Evolutionary conservation across 495 filamentous ascomycete species (phyloP).

Genomic region (Aspergillus egyptiacus): DNA sequence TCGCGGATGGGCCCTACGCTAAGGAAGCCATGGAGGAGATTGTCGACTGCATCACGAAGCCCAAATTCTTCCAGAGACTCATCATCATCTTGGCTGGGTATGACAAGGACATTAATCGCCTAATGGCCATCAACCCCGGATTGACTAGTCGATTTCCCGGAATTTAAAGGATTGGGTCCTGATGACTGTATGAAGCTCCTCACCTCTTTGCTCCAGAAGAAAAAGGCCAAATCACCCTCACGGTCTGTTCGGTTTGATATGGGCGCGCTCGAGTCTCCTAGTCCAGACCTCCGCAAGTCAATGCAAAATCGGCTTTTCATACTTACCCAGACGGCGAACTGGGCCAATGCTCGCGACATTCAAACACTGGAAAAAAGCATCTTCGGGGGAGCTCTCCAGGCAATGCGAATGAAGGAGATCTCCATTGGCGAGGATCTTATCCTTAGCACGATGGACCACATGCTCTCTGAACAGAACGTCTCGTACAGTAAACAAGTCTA

Average conservation of each 20-base stretch:
- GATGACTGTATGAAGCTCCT: constrained; percentile 40
- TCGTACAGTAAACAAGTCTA: background rate
- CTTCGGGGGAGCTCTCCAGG: constrained; percentile 37
- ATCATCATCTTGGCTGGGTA: constrained; percentile 75
- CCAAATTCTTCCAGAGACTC: constrained; percentile 54
- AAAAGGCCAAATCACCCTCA: constrained; percentile 15
- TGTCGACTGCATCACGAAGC: constrained; percentile 62
- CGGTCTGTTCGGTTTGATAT: constrained; percentile 31
- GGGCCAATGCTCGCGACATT: constrained; percentile 67
- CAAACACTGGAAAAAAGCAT: constrained; percentile 50
- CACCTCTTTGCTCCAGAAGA: constrained; percentile 16
- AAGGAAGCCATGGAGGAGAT: constrained; percentile 72
- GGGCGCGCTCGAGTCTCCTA: constrained; percentile 26
- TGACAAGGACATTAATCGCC: constrained; percentile 56
- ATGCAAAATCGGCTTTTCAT: constrained; percentile 34
- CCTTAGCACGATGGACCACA: constrained; percentile 30
- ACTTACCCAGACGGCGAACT: constrained; percentile 45
- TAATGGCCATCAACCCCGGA: constrained; percentile 53
- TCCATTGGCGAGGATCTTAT: constrained; percentile 30
- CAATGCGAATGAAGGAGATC: constrained; percentile 9
- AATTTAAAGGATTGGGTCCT: constrained; percentile 37
- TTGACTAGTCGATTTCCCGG: constrained; percentile 48
- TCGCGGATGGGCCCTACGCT: constrained; percentile 50
- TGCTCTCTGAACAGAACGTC: constrained; percentile 38
- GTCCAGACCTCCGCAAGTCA: constrained; percentile 9